phyloP scores from a whole-genome alignment of 345 rosid species.

The Euclidium syriacum region DNA sequence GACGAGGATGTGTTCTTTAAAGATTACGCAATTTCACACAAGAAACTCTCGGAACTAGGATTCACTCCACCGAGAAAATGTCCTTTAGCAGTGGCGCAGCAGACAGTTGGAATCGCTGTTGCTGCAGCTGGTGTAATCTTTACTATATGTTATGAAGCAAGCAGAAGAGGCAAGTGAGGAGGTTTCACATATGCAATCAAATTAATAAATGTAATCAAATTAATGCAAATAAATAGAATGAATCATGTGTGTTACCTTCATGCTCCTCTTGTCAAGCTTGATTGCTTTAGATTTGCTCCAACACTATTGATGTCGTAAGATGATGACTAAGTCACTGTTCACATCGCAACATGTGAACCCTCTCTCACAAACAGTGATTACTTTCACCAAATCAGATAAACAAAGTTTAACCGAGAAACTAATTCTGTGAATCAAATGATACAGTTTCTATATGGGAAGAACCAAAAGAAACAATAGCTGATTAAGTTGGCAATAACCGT shows the following conservation, averaged over 20 bases:
- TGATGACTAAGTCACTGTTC: too few relatives aligned
- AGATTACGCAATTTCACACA: conserved; percentile 74
- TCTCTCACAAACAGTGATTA: too few relatives aligned
- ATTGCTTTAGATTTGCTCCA: conserved; percentile 1
- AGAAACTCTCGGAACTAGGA: conserved; percentile 85
- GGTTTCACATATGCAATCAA: too few relatives aligned
- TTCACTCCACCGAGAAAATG: conserved; percentile 34
- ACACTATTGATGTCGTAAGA: not conserved
- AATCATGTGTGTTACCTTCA: conserved; percentile 11
- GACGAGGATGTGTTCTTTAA: conserved; percentile 73
- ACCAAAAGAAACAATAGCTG: not conserved
- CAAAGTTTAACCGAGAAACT: too few relatives aligned
- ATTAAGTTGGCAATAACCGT: not conserved
- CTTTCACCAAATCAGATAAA: too few relatives aligned
- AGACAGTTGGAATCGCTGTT: conserved; percentile 34
- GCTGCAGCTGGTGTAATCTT: conserved; percentile 41
- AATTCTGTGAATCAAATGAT: not conserved
- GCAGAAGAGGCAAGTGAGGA: conserved; percentile 36
- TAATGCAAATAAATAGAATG: conserved; percentile 7
- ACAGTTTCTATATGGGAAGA: not conserved
- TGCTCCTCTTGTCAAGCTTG: conserved; percentile 8
- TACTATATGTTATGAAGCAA: conserved; percentile 39
- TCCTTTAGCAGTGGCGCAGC: conserved; percentile 18
- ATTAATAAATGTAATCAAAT: not conserved
- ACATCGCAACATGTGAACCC: not conserved